phyloP scores from a whole-genome alignment of 2,329 filamentous ascomycete species.

The Boeremia lycopersici region DNA sequence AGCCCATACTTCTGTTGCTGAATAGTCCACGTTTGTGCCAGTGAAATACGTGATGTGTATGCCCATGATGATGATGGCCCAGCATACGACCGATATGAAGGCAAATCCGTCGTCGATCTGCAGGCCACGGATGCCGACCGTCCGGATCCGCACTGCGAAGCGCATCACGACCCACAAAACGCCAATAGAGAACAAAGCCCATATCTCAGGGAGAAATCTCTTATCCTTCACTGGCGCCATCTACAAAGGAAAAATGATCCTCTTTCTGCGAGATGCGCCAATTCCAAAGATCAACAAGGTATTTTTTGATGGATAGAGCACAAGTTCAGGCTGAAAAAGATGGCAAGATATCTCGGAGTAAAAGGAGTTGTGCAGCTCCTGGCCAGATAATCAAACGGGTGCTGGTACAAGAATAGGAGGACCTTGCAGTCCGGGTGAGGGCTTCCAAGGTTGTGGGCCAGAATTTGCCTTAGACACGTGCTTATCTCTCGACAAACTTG shows the following conservation, averaged over 20 bases:
- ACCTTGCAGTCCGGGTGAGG: not conserved
- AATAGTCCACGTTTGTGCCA: conserved; percentile 11
- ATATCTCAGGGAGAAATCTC: conserved; percentile 14
- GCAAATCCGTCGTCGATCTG: conserved; percentile 14
- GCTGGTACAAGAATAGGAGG: not conserved
- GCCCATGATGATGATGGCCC: conserved; percentile 11
- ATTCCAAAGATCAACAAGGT: not conserved
- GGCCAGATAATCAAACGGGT: not conserved
- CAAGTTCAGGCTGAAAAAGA: not conserved
- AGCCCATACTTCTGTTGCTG: conserved; percentile 11
- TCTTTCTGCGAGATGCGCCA: not conserved
- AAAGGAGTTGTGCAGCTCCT: not conserved
- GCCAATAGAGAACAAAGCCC: conserved; percentile 10
- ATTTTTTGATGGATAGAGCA: not conserved
- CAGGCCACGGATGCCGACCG: conserved; percentile 3
- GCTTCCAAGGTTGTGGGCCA: not conserved
- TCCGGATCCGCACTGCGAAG: conserved; percentile 5
- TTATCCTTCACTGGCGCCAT: conserved; percentile 13
- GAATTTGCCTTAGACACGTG: too few relatives aligned
- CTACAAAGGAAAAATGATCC: not conserved
- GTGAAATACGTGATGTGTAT: conserved; percentile 17
- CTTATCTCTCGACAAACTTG: not conserved
- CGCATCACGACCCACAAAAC: conserved; percentile 4
- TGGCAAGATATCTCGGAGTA: not conserved
- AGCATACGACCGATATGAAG: conserved; percentile 10